A percentile compares a stretch with the other conserved stretches of the same genome.
phyloP scores from a whole-genome alignment of 306 rosid genomes.

The Hippophae gyantsensis region DNA sequence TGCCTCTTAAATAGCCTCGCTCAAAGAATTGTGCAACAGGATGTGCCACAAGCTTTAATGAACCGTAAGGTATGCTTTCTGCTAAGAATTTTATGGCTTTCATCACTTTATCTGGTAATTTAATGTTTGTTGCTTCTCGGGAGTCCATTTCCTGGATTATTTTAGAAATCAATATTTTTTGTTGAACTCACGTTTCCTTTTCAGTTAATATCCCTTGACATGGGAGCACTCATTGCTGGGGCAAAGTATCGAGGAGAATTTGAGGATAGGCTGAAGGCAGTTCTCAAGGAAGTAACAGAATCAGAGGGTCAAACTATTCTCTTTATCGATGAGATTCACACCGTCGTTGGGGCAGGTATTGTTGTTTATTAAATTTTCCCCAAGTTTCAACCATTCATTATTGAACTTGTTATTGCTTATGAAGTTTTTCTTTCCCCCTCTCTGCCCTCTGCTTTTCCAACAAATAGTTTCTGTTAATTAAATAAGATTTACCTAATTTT shows the following conservation, averaged over 20 bases:
- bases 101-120: too few relatives aligned
- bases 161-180: not conserved
- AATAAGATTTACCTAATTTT: too few relatives aligned
- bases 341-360: conserved; percentile 98
- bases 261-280: conserved; percentile 98
- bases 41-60: conserved; percentile 98
- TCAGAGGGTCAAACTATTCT: conserved; percentile 92
- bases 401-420: conserved; percentile 1
- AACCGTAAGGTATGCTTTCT: conserved; percentile 68
- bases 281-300: conserved; percentile 94
- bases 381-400: not conserved
- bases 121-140: conserved; percentile 4
- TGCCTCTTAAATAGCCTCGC: conserved; percentile 64
- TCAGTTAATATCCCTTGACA: conserved; percentile 96
- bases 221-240: conserved; percentile 98
- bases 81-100: not conserved
- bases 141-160: not conserved
- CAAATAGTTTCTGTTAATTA: not conserved
- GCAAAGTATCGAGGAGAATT: conserved; percentile 98
- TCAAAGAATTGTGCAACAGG: conserved; percentile 95
- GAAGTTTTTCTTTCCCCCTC: not conserved
- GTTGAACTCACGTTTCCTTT: conserved; percentile 8
- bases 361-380: not conserved
- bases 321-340: conserved; percentile 95
- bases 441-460: not conserved